Base-by-base conservation (phyloP, 2,329 filamentous ascomycete genomes). In the Fusarium virguliforme region DNA sequence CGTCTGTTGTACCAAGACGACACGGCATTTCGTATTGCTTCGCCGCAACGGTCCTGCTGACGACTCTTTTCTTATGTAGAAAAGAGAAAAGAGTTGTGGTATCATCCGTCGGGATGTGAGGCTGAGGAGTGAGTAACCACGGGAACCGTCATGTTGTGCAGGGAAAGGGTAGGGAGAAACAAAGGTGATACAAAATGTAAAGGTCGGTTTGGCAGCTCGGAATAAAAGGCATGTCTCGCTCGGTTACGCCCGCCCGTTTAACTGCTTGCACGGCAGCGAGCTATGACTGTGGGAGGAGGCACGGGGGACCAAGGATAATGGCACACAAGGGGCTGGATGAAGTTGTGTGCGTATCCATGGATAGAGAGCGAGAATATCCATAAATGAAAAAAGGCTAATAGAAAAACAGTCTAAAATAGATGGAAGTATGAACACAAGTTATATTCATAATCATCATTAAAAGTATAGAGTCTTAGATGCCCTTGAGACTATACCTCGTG, bases 1-100 rank as follows among this genome's bases (percentile, higher is more conserved):
- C 70, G 55, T 72, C 70, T 72, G 70, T 73, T 71, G 70, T 73
- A 72, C 70, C 58, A 73, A 68, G 32, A 12, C 37, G 15, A 43
- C 53, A 73, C 58, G 13, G 55, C 70, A 65, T 72, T 64, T 72
- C 70, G 70, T 72, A 72, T 72, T 71, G 55, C 55, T 40, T 51
- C 48, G 18, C 46, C 60, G 24, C 30, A 37, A 66, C 46, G 57
- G 61, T 48, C 30, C 50, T 46, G 38, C 46, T 59, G 51, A 58
- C 43, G 43, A 48, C n/a, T n/a, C 18, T 22, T 35, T 41, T 41
- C 3, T 7, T 24, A 9, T 48, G 30, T 35, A 46, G 4, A n/a
- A 12, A 9, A 41, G 18, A 41, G 32, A 34, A 34, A 12, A 34
- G 22, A 22, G 59, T 32, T 24, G 57, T 72, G 9, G 53, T 24